Conservation (phyloP, 306 rosid genomes). For the Glycine tomentella region DNA sequence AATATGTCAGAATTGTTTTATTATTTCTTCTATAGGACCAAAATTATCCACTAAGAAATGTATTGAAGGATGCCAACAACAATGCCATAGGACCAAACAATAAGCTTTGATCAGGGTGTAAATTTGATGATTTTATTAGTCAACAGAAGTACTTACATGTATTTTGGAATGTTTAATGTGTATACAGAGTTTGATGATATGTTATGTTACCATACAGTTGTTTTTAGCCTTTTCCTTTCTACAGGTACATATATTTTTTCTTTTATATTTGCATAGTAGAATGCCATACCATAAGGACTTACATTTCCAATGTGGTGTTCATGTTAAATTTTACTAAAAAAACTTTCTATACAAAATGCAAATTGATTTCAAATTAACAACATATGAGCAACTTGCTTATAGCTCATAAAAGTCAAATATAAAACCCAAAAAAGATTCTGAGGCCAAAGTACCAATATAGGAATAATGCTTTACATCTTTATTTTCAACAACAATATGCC, state of each 20-base stretch:
- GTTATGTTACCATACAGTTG: background rate
- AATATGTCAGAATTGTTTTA: slow-evolving; percentile 5
- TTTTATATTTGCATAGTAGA: slow-evolving; percentile 17
- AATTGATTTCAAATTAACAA: slow-evolving; percentile 7
- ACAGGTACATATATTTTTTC: slow-evolving; percentile 22
- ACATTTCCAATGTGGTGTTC: slow-evolving; percentile 15
- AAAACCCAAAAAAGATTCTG: no score
- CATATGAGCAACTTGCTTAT: no score
- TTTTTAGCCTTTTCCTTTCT: background rate
- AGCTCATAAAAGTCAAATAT: slow-evolving; percentile 16
- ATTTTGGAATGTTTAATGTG: slow-evolving; percentile 1
- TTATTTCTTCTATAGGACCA: slow-evolving; percentile 29
- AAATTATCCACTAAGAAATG: background rate
- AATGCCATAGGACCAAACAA: background rate
- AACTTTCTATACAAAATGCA: slow-evolving; percentile 2
- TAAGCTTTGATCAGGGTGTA: background rate
- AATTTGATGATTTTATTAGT: slow-evolving; percentile 1
- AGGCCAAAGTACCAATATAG: background rate
- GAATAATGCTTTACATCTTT: slow-evolving; percentile 7
- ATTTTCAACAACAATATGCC: slow-evolving; percentile 9
- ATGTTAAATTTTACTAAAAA: slow-evolving; percentile 9
- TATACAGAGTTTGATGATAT: background rate
- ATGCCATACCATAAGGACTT: background rate
- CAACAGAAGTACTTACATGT: background rate
- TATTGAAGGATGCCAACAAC: background rate